Percentiles rank a stretch among this genome's conserved stretches.
Conservation (phyloP, 257 asterid genomes). For the Solanum pennellii region DNA sequence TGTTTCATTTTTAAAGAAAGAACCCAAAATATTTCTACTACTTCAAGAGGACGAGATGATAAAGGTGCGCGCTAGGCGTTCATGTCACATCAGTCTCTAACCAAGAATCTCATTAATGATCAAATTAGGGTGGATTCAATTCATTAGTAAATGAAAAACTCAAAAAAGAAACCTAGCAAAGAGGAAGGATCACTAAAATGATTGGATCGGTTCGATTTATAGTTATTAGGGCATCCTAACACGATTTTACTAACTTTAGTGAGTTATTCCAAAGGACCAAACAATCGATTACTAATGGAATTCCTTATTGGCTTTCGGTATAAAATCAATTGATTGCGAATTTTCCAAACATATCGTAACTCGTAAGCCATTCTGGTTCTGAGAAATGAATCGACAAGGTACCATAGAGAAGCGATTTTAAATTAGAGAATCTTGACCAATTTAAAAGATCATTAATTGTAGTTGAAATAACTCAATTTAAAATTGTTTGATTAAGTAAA, state of each 20-base stretch:
- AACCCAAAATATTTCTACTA: background rate
- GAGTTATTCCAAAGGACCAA: background rate
- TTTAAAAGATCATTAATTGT: background rate
- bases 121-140: background rate
- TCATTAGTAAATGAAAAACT: background rate
- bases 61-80: background rate
- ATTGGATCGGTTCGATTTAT: background rate
- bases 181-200: background rate
- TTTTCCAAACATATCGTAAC: background rate
- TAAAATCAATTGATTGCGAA: fast-evolving
- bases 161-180: background rate
- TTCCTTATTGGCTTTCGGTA: background rate
- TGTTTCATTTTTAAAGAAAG: background rate
- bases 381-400: background rate
- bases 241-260: background rate
- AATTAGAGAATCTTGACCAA: background rate
- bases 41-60: background rate
- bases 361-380: fast-evolving
- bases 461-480: background rate
- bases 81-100: background rate
- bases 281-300: background rate
- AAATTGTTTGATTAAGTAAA: no score
- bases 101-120: background rate
- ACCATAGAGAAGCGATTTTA: background rate
- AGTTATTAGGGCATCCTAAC: background rate